phyloP scores from a whole-genome alignment of 2,329 filamentous ascomycete species.

The Dothidotthia symphoricarpi region DNA sequence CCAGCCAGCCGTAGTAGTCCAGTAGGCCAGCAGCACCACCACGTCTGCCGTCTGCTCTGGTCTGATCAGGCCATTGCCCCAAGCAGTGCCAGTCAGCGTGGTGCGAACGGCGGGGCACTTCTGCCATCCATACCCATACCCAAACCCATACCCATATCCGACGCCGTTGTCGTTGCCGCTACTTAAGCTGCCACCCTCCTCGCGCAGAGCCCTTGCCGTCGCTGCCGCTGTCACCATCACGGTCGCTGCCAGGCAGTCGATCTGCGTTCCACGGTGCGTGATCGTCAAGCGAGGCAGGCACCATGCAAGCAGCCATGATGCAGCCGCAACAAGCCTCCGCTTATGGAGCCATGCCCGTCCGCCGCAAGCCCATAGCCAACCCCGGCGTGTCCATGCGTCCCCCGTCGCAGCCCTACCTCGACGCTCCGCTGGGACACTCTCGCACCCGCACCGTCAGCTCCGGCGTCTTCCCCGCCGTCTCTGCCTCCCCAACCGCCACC shows the following conservation, averaged over 20 bases:
- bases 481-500: conserved; percentile 24
- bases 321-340: conserved; percentile 24
- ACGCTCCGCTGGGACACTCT: conserved; percentile 32
- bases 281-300: conserved; percentile 17
- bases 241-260: conserved; percentile 28
- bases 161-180: conserved; percentile 6
- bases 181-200: conserved; percentile 14
- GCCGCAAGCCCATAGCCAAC: conserved; percentile 37
- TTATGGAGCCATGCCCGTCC: conserved; percentile 32
- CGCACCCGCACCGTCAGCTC: conserved; percentile 42
- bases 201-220: no score
- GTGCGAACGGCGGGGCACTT: no score
- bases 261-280: conserved; percentile 25
- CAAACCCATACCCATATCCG: no score
- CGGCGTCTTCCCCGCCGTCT: conserved; percentile 30
- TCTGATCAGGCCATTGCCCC: conserved; percentile 27
- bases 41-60: conserved; percentile 1
- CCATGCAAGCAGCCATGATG: conserved; percentile 32
- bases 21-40: neutral
- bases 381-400: conserved; percentile 35
- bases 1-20: no score
- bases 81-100: conserved; percentile 24
- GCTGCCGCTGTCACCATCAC: conserved; percentile 23
- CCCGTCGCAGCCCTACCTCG: conserved; percentile 23
- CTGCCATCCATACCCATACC: no score